phyloP scores from a whole-genome alignment of 768 basidiomycete genomes.

The Mycena rosella region DNA sequence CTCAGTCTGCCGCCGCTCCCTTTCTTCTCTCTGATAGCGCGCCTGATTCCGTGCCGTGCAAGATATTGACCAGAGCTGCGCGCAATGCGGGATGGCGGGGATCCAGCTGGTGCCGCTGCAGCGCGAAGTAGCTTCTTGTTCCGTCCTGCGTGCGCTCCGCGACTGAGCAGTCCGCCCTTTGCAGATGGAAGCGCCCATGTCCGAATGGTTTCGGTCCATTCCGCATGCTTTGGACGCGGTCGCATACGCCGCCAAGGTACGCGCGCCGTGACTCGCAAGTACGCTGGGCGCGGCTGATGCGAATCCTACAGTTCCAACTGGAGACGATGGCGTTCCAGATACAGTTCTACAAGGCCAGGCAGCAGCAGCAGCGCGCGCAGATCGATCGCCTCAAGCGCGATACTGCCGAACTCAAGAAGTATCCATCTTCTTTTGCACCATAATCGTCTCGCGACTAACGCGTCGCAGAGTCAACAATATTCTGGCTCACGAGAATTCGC shows the following conservation, averaged over 20 bases:
- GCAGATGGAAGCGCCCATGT: conserved; percentile 87
- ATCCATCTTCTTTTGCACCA: conserved; percentile 8
- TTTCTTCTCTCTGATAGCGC: conserved; percentile 1
- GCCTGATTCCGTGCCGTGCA: neutral
- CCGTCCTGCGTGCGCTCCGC: neutral
- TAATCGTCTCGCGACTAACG: conserved; percentile 14
- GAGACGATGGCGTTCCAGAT: conserved; percentile 79
- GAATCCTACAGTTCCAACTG: conserved; percentile 74
- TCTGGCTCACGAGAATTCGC: conserved; percentile 63
- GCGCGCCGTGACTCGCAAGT: conserved; percentile 14
- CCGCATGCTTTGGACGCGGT: conserved; percentile 72
- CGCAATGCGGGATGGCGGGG: conserved; percentile 71
- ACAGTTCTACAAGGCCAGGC: conserved; percentile 70
- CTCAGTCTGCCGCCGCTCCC: conserved; percentile 71
- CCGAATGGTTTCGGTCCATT: conserved; percentile 81
- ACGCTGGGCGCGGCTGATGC: conserved; percentile 3
- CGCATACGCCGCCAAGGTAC: conserved; percentile 77
- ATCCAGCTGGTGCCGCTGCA: conserved; percentile 83
- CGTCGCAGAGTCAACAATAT: conserved; percentile 60
- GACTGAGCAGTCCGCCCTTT: conserved; percentile 6
- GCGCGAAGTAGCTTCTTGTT: conserved; percentile 65
- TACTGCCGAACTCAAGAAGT: conserved; percentile 71
- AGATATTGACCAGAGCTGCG: conserved; percentile 83
- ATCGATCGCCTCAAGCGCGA: conserved; percentile 69
- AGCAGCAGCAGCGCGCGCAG: conserved; percentile 65